Base-by-base conservation (phyloP, 805 yeast genomes). In the Lipomyces lipofer region DNA sequence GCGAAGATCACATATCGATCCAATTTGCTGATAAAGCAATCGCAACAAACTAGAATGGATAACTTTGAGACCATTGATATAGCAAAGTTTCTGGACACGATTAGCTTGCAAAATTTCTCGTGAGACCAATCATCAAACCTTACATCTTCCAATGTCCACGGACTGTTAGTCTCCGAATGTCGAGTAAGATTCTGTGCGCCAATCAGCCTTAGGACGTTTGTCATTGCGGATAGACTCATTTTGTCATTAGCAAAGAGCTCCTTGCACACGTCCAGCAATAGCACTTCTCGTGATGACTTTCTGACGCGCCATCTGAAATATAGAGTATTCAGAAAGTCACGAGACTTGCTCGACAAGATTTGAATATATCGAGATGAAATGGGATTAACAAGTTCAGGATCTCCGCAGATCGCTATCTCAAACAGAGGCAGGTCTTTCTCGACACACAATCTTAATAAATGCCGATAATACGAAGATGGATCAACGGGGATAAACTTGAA, bases 251-350 rank as follows among this genome's bases (percentile, higher is more conserved):
- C 32, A 38, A 75, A 61, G 10, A 74, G 62, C 15, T 68, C 65
- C 54, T 75, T 75, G 1, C 77, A 75, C 1, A 85, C 84, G 3
- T 82, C 76, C 51, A 76, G 80, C 4, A 83, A 55, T 6, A 80
- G 61, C 0, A 78, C 73, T 0, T 82, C 78, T 46, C 78, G 69
- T 0, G 87, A 73, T 0, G 81, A 71, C 5, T 66, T 67, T 54
- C 76, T 78, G 3, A 85, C 67, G 53, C 86, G 71, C 94, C 94
- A 86, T 49, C 79, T 72, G 38, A 71, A 74, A 5, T 80, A 71
- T 50, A 80, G 78, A 13, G 73, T 66, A 1, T 65, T 67, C 2
- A 85, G 62, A 10, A 85, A 66, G 43, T 72, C 74, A 6, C 69
- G 66, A 0, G 80, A 71, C 15, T 73, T 66, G 55, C 78, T 79